Conservation (phyloP, 345 rosid genomes). For the Camelina laxa region DNA sequence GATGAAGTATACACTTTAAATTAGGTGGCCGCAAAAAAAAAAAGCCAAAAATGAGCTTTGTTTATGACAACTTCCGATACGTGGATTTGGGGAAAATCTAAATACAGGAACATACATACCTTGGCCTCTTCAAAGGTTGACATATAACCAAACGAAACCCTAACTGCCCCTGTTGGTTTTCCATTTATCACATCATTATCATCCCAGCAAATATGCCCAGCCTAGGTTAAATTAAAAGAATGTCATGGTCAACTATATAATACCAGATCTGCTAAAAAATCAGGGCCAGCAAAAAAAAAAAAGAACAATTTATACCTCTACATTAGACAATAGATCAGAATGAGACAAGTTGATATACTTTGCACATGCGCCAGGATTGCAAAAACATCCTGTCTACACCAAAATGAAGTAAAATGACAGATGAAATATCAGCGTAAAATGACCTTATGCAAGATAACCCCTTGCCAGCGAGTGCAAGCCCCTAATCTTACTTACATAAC, state of each 20-base stretch:
- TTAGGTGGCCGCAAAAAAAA: constrained; percentile 15
- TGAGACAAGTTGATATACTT: constrained; percentile 91
- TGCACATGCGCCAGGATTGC: constrained; percentile 99
- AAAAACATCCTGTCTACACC: constrained; percentile 98
- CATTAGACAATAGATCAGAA: constrained; percentile 75
- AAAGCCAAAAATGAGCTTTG: constrained; percentile 9
- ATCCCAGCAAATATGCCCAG: constrained; percentile 98
- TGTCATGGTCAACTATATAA: constrained; percentile 13
- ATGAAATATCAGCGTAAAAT: constrained; percentile 16
- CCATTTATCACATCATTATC: constrained; percentile 84
- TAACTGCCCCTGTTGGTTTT: constrained; percentile 92
- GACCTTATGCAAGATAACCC: constrained; percentile 10
- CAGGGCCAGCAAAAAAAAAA: not conserved
- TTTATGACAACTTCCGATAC: not conserved
- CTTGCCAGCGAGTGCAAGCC: constrained; percentile 14
- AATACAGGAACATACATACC: constrained; percentile 49
- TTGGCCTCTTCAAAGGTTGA: constrained; percentile 94
- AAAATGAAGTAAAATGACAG: constrained; percentile 39
- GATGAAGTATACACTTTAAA: not conserved
- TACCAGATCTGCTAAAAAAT: constrained; percentile 3
- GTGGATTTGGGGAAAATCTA: not conserved
- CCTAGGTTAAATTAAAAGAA: constrained; percentile 52
- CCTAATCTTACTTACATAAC: constrained; percentile 17
- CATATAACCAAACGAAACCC: constrained; percentile 96
- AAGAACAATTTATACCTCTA: constrained; percentile 59